phyloP scores from a whole-genome alignment of 73 alveolate species.

The Symbiodinium pilosum region DNA sequence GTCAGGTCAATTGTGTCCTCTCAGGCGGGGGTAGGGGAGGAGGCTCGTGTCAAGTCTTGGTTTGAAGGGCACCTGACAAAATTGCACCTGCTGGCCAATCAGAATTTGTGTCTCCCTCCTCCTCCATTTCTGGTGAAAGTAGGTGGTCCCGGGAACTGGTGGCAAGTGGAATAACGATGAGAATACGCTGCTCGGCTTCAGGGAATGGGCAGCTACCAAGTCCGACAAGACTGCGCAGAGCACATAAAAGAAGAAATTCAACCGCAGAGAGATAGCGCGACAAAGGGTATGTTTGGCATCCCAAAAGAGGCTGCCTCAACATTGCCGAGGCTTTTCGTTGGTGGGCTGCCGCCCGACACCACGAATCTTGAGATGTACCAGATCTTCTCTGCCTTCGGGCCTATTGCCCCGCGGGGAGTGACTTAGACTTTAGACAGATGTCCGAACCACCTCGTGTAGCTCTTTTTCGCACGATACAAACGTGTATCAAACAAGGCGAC shows the following conservation, averaged over 20 bases:
- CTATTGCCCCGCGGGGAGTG: slow-evolving; percentile 70
- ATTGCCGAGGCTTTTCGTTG: slow-evolving; percentile 74
- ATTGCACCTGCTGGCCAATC: too few relatives aligned
- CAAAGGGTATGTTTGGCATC: not conserved
- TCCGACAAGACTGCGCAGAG: too few relatives aligned
- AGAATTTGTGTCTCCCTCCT: not conserved
- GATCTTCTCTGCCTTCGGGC: slow-evolving; percentile 90
- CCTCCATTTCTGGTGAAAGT: too few relatives aligned
- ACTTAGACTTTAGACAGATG: not conserved
- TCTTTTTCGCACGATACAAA: not conserved
- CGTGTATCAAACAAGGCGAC: not conserved
- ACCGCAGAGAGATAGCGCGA: too few relatives aligned
- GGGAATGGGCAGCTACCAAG: not conserved
- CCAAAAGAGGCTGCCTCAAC: too few relatives aligned
- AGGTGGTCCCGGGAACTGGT: slow-evolving; percentile 42
- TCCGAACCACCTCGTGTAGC: not conserved
- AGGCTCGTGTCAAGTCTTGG: too few relatives aligned
- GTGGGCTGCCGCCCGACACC: slow-evolving; percentile 73
- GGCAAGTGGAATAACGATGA: slow-evolving; percentile 85
- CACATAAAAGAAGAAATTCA: too few relatives aligned
- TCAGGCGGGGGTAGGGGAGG: too few relatives aligned
- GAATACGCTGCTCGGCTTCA: slow-evolving; percentile 28
- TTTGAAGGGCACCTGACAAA: too few relatives aligned
- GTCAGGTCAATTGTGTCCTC: slow-evolving; percentile 72
- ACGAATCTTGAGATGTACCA: slow-evolving; percentile 75